Evolutionary conservation across 2,329 filamentous ascomycete genomes (phyloP), one percentile per base, ranked within the genome.

Genomic region (Daldinia eschscholtzii): DNA sequence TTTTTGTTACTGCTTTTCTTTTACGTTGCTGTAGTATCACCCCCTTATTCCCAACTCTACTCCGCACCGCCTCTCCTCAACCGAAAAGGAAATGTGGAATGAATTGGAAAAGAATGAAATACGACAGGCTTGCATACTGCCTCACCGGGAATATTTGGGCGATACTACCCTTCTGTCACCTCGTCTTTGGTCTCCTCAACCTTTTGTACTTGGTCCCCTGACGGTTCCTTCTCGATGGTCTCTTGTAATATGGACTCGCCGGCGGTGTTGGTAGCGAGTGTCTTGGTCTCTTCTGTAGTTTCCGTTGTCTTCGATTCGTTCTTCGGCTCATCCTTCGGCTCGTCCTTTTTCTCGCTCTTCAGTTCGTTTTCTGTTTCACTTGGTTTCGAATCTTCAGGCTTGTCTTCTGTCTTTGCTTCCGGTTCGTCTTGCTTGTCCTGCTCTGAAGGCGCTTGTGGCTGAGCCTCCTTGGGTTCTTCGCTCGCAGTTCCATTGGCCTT

Each of bases 191-290:
- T 61, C 44, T 68, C 71, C 58, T 73, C 71, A 18, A 77, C 77
- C 35, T 60, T 66, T 61, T 74, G 46, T n/a, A 77, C 76, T 67
- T 79, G 71, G 58, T 78, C 75, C 30, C 70, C 67, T 4, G 65
- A 66, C 4, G 73, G 67, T 52, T 76, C 75, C 70, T 79, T 77
- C 30, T 75, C 68, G 26, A 78, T 58, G 6, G 73, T 75, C 64
- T 79, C 76, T 57, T 77, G 70, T 64, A 77, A 56, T 59, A 78
- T 74, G 10, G 77, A 74, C 63, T 79, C 77, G 42, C 77, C 76
- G 26, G 77, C 76, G 15, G 70, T 76, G 44, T 78, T 78, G 3
- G 77, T 76, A 44, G 65, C 76, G 12, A 78, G 68, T 9, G 76
- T 73, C 59, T 78, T 77, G 6, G 71, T 76, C 59, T 78, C 76